Conservation (phyloP, 768 basidiomycete genomes). For the Rhodotorula sphaerocarpa region DNA sequence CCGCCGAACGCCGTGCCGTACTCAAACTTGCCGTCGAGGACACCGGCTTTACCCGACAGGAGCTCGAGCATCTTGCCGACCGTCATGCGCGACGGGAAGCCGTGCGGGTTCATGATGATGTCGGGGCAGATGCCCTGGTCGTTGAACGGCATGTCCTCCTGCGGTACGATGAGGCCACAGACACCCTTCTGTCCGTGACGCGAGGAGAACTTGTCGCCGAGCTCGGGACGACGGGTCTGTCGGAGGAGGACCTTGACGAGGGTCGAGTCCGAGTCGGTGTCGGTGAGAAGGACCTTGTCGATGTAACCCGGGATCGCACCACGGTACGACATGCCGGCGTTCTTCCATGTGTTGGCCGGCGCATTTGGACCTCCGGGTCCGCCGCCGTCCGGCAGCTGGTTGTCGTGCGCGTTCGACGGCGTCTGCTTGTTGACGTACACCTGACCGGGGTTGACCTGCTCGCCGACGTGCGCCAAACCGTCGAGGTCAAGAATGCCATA, state of each 20-base stretch:
- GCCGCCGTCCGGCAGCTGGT: constrained; percentile 15
- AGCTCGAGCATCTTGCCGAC: constrained; percentile 99
- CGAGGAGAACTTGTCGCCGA: constrained; percentile 98
- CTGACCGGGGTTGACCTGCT: constrained; percentile 83
- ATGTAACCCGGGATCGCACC: constrained; percentile 86
- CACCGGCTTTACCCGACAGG: constrained; percentile 92
- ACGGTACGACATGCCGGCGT: constrained; percentile 86
- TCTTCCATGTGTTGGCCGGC: constrained; percentile 77
- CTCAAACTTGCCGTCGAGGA: constrained; percentile 76
- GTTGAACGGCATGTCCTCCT: constrained; percentile 98
- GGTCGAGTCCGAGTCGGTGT: constrained; percentile 83
- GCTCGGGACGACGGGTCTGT: constrained; percentile 89
- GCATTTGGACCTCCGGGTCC: constrained; percentile 43
- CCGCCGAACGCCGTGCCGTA: constrained; percentile 97
- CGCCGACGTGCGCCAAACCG: constrained; percentile 89
- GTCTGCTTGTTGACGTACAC: constrained; percentile 96
- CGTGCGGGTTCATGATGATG: constrained; percentile 99
- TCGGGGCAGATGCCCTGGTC: constrained; percentile 84
- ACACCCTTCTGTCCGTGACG: constrained; percentile 98
- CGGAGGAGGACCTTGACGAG: constrained; percentile 95
- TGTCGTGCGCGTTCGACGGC: constrained; percentile 82
- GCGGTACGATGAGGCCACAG: constrained; percentile 95
- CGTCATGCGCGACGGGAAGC: constrained; percentile 90
- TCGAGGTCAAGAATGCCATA: constrained; percentile 87
- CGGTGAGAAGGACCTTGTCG: constrained; percentile 95